Evolutionary conservation across 306 rosid species (phyloP).

Genomic region (Vachellia pachyceras): DNA sequence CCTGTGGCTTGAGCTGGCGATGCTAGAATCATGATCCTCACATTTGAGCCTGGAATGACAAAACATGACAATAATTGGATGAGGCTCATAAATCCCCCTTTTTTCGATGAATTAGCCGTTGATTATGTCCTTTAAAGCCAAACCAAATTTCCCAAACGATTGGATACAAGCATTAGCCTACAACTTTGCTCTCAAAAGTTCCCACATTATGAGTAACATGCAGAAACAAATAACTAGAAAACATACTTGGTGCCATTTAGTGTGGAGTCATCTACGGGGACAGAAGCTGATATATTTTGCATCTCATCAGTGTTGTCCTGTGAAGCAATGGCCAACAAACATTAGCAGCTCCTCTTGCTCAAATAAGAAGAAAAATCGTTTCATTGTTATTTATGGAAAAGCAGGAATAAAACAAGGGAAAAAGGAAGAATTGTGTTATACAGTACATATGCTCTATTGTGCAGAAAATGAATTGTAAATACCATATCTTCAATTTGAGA

Average conservation of each 20-base stretch:
- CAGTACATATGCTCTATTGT: slow-evolving; percentile 11
- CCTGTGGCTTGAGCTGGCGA: slow-evolving; percentile 60
- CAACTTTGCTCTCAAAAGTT: slow-evolving; percentile 16
- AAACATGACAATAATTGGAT: slow-evolving; percentile 25
- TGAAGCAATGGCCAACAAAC: slow-evolving; percentile 42
- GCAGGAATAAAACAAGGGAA: background rate
- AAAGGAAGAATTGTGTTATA: background rate
- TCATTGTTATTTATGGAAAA: slow-evolving; percentile 15
- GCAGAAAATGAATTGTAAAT: slow-evolving; percentile 32
- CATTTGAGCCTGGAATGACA: slow-evolving; percentile 51
- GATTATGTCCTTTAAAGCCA: slow-evolving; percentile 12
- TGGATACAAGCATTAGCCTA: slow-evolving; percentile 26
- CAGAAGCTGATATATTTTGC: slow-evolving; percentile 51
- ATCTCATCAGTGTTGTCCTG: slow-evolving; percentile 61
- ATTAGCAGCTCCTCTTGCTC: slow-evolving; percentile 36
- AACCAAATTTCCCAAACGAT: slow-evolving; percentile 40
- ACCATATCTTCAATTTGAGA: slow-evolving; percentile 55
- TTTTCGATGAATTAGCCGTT: slow-evolving; percentile 21
- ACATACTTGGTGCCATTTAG: slow-evolving; percentile 62
- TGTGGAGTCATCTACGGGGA: slow-evolving; percentile 46
- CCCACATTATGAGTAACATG: slow-evolving; percentile 11
- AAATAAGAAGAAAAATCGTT: slow-evolving; percentile 12
- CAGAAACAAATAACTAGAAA: slow-evolving; percentile 28
- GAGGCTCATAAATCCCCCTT: slow-evolving; percentile 5
- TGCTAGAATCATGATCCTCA: slow-evolving; percentile 62